A percentile compares a stretch with the other conserved stretches of the same genome.
Evolutionary conservation across 345 rosid genomes (phyloP).

Genomic region (Rhodamnia argentea): DNA sequence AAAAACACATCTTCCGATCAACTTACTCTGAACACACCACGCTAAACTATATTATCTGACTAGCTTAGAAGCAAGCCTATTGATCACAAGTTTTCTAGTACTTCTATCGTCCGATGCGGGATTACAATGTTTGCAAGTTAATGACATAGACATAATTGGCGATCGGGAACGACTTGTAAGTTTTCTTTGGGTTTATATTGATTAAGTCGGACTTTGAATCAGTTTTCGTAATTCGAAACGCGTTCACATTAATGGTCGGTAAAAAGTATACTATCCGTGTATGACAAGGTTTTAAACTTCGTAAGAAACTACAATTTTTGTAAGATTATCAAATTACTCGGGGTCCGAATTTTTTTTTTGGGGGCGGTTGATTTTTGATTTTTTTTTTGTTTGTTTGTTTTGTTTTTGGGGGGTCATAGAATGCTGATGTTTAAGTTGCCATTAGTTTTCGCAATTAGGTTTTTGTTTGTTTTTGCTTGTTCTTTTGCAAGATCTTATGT

Average conservation of each 20-base stretch:
- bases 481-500: neutral
- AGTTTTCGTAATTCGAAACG: fast-evolving
- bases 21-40: neutral
- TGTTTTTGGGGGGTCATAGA: neutral
- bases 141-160: neutral
- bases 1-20: neutral
- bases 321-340: neutral
- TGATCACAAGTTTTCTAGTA: neutral
- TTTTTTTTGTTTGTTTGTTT: too few species aligned
- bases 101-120: fast-evolving
- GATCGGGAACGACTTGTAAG: fast-evolving
- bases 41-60: neutral
- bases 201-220: fast-evolving
- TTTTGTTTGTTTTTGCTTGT: neutral
- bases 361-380: neutral
- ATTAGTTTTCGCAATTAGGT: neutral
- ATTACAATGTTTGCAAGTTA: neutral
- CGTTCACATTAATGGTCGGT: neutral
- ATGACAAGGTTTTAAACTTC: neutral
- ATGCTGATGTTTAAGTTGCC: neutral
- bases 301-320: neutral
- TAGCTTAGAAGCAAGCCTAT: neutral
- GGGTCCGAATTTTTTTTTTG: neutral
- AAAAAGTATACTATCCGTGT: neutral
- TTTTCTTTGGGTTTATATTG: neutral